phyloP scores from a whole-genome alignment of 2,329 filamentous ascomycete species.

The Nigrospora sphaerica region DNA sequence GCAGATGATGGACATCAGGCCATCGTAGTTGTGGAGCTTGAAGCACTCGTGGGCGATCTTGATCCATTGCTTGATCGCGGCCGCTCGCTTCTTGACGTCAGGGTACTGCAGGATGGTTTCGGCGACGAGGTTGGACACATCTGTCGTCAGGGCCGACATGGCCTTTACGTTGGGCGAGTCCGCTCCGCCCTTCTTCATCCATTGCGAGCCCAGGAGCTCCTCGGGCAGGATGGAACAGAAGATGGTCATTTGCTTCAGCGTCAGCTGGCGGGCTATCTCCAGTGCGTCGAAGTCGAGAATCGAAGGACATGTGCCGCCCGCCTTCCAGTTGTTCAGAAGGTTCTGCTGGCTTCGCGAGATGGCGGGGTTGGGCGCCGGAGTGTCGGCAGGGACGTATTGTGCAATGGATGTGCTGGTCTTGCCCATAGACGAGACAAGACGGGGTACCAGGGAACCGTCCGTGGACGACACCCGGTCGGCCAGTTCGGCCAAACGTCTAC shows the following conservation, averaged over 20 bases:
- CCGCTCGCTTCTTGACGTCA: conserved; percentile 88
- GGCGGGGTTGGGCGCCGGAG: conserved; percentile 60
- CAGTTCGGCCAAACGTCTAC: conserved; percentile 73
- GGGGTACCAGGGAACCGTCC: conserved; percentile 71
- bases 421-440: conserved; percentile 76
- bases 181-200: conserved; percentile 80
- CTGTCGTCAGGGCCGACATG: conserved; percentile 88
- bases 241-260: conserved; percentile 81
- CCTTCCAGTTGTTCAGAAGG: conserved; percentile 66
- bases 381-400: conserved; percentile 63
- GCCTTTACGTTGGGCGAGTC: conserved; percentile 85
- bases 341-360: conserved; percentile 72
- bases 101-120: conserved; percentile 83
- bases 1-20: conserved; percentile 94
- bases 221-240: conserved; percentile 91
- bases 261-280: conserved; percentile 87
- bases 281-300: conserved; percentile 88
- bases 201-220: conserved; percentile 84
- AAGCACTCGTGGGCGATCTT: conserved; percentile 85
- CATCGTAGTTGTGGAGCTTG: conserved; percentile 92
- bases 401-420: conserved; percentile 75
- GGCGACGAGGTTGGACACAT: conserved; percentile 85
- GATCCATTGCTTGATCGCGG: conserved; percentile 95
- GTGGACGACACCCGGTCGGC: conserved; percentile 69
- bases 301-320: conserved; percentile 60